phyloP scores from a whole-genome alignment of 495 filamentous ascomycete species.

The Neurospora sp. region DNA sequence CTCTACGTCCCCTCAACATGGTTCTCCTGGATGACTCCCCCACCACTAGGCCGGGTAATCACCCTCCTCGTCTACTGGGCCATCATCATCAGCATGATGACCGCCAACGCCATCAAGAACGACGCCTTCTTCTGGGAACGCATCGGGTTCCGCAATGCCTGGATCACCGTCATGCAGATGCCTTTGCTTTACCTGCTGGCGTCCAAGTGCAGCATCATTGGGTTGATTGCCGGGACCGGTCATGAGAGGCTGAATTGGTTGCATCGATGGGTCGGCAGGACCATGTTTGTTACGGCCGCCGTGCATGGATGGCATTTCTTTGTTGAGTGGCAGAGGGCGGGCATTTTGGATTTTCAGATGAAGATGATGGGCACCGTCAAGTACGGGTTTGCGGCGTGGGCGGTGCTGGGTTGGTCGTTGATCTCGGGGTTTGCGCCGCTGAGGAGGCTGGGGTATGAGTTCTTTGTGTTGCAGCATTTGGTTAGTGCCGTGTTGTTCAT shows the following conservation, averaged over 20 bases:
- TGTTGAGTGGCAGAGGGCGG: constrained; percentile 52
- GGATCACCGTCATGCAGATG: constrained; percentile 70
- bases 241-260: constrained; percentile 78
- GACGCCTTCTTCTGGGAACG: constrained; percentile 50
- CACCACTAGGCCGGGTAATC: constrained; percentile 46
- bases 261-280: constrained; percentile 71
- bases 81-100: constrained; percentile 48
- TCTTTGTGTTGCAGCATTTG: constrained; percentile 77
- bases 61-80: constrained; percentile 46
- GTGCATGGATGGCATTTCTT: constrained; percentile 70
- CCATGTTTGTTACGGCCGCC: constrained; percentile 61
- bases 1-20: constrained; percentile 41
- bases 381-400: constrained; percentile 66
- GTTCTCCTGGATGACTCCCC: constrained; percentile 41
- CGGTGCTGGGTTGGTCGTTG: constrained; percentile 59
- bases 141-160: constrained; percentile 67
- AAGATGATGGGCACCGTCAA: constrained; percentile 53
- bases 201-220: constrained; percentile 68
- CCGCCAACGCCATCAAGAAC: constrained; percentile 33
- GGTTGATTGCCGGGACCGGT: constrained; percentile 54
- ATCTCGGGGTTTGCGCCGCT: constrained; percentile 60
- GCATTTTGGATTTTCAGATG: constrained; percentile 54
- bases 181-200: constrained; percentile 72
- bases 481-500: constrained; percentile 56
- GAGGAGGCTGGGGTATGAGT: constrained; percentile 59